phyloP scores from a whole-genome alignment of 768 basidiomycete genomes.

The Amanita exitialis region DNA sequence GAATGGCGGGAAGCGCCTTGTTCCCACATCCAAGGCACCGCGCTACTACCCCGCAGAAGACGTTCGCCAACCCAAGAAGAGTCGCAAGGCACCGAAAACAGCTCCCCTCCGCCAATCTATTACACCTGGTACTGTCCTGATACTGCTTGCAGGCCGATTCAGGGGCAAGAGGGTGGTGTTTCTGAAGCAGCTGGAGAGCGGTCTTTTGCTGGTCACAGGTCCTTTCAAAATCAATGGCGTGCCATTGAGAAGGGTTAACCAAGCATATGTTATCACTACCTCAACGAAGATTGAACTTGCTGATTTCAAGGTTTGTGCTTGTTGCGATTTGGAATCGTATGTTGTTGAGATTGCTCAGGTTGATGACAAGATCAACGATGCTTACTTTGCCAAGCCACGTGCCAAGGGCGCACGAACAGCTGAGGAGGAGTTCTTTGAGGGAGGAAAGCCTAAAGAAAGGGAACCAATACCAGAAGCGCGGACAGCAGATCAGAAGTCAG shows the following conservation, averaged over 20 bases:
- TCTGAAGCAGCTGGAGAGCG: conserved; percentile 90
- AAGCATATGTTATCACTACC: conserved; percentile 98
- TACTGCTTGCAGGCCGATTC: conserved; percentile 96
- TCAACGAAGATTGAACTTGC: conserved; percentile 86
- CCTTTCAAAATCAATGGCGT: conserved; percentile 99
- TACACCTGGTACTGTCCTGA: conserved; percentile 89
- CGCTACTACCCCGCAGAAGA: conserved; percentile 96
- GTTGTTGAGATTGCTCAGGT: conserved; percentile 33
- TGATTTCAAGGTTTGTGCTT: conserved; percentile 52
- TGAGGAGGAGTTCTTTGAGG: conserved; percentile 96
- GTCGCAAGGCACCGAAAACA: conserved; percentile 77
- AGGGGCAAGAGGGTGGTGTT: conserved; percentile 97
- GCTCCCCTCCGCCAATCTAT: conserved; percentile 78
- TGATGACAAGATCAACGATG: conserved; percentile 85
- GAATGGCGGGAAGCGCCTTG: conserved; percentile 82
- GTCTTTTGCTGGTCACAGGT: conserved; percentile 90
- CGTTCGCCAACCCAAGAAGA: conserved; percentile 83
- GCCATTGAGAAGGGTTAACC: conserved; percentile 94
- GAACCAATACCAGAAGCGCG: conserved; percentile 80
- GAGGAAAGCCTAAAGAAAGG: conserved; percentile 87
- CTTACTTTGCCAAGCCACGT: conserved; percentile 82
- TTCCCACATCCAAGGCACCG: conserved; percentile 78
- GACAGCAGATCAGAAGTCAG: conserved; percentile 82
- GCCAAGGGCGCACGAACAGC: conserved; percentile 66
- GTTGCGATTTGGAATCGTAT: background rate